phyloP scores from a whole-genome alignment of 257 asterid genomes.

The Fraxinus anomala region DNA sequence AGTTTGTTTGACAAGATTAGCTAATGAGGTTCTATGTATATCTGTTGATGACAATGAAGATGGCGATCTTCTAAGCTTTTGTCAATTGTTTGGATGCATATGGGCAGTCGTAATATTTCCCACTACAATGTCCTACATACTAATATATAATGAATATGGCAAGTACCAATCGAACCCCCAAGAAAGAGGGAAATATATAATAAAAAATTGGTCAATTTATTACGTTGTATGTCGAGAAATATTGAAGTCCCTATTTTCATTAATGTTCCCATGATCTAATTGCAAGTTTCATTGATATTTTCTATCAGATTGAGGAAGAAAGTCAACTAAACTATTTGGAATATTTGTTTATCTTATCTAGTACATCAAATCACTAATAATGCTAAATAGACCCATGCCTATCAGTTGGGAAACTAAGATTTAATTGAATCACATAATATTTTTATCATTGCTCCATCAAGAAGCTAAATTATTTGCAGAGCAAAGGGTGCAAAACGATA shows the following conservation, averaged over 20 bases:
- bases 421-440: neutral
- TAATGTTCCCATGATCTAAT: neutral
- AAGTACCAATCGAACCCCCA: neutral
- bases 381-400: neutral
- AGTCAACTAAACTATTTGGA: neutral
- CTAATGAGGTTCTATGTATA: neutral
- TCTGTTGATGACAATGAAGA: no score
- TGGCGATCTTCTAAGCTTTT: no score
- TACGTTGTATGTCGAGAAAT: neutral
- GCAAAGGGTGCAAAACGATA: neutral
- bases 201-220: neutral
- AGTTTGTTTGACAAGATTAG: no score
- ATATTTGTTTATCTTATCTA: slow-evolving; percentile 3
- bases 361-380: neutral
- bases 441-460: neutral
- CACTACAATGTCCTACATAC: neutral
- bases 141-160: neutral
- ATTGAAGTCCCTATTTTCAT: neutral
- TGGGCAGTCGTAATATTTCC: no score
- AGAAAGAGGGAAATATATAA: neutral
- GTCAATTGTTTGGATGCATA: no score
- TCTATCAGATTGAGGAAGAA: neutral
- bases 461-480: neutral
- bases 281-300: neutral
- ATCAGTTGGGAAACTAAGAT: neutral